Conservation (phyloP, 306 rosid genomes). For the Mimosa pudica region DNA sequence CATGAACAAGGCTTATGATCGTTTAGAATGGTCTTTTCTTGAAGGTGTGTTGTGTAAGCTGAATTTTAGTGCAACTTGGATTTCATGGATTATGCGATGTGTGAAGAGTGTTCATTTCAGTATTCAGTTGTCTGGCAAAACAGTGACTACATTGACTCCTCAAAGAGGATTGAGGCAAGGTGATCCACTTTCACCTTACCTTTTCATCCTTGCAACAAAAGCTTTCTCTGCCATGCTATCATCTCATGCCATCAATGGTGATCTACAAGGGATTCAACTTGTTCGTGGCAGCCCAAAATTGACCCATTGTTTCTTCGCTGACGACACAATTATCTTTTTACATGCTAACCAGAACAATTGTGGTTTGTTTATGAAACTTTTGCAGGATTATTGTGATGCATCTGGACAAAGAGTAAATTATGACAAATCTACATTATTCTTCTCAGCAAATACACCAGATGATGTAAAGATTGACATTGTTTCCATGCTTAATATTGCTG, state of each 20-base stretch:
- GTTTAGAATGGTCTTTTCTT: too few relatives aligned
- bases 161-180: background rate
- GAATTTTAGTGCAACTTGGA: too few relatives aligned
- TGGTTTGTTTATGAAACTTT: too few relatives aligned
- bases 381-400: background rate
- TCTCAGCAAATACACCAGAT: background rate
- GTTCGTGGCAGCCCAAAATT: background rate
- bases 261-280: background rate
- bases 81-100: too few relatives aligned
- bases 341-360: background rate
- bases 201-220: too few relatives aligned
- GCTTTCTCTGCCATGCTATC: background rate
- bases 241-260: background rate
- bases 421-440: background rate
- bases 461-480: background rate
- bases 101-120: too few relatives aligned
- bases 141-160: too few relatives aligned
- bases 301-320: background rate
- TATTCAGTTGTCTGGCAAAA: background rate
- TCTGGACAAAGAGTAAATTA: background rate
- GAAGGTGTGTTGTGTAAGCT: too few relatives aligned
- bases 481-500: too few relatives aligned
- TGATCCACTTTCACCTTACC: background rate
- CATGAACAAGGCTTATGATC: too few relatives aligned
- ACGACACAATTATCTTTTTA: too few relatives aligned